These are phyloP conservation scores for Ambrosia hybrid DNA, from an alignment of 140 eudicot genomes.

Conservation along the genomic window DNA sequence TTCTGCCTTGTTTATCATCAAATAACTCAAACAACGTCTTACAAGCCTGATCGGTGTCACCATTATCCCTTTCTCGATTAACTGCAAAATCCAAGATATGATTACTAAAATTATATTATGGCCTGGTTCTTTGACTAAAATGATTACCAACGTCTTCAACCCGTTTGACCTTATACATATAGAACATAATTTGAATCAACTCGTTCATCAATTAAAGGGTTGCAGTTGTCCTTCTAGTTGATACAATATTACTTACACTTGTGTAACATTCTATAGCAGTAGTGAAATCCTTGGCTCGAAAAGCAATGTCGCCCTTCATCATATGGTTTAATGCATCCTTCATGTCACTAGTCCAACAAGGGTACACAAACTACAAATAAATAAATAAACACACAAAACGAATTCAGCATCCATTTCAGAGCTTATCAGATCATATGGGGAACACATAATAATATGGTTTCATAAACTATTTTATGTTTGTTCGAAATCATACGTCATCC, in stretches of 20 bases:
- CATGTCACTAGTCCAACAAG: conserved; percentile 81
- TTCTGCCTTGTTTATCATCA: conserved; percentile 71
- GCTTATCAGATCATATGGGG: too few species aligned
- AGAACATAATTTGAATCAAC: background rate
- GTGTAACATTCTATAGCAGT: conserved; percentile 67
- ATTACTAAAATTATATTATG: too few species aligned
- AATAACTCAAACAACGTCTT: conserved; percentile 66
- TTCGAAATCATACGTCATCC: conserved; percentile 49
- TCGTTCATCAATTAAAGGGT: background rate
- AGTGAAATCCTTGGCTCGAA: conserved; percentile 64
- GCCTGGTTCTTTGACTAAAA: too few species aligned
- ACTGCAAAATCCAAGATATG: conserved; percentile 35
- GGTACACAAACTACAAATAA: conserved; percentile 67
- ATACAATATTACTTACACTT: conserved; percentile 37
- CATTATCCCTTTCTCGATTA: conserved; percentile 78
- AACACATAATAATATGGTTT: background rate
- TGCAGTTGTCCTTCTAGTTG: background rate
- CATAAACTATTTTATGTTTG: background rate
- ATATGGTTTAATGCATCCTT: conserved; percentile 67
- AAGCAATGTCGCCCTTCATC: conserved; percentile 79
- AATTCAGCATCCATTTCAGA: too few species aligned
- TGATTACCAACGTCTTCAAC: background rate
- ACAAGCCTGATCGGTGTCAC: conserved; percentile 74
- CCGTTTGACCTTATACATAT: background rate
- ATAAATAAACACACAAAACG: background rate